phyloP scores from a whole-genome alignment of 345 rosid genomes.

The Pugionium dolabratum region DNA sequence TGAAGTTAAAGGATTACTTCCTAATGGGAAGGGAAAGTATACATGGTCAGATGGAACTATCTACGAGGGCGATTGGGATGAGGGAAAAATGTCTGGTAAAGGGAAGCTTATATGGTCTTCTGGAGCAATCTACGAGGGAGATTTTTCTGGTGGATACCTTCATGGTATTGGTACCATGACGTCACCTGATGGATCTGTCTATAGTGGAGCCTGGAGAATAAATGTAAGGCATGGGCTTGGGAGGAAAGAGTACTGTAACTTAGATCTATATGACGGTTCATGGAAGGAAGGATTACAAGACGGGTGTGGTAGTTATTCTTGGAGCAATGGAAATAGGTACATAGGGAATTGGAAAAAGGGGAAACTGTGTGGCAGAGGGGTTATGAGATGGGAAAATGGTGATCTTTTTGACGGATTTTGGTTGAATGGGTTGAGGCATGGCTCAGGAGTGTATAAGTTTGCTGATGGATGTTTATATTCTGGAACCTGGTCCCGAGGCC shows the following conservation, averaged over 20 bases:
- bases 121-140: constrained; percentile 81
- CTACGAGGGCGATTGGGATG: constrained; percentile 88
- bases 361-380: constrained; percentile 81
- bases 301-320: constrained; percentile 76
- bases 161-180: constrained; percentile 77
- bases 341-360: constrained; percentile 84
- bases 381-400: constrained; percentile 86
- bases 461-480: constrained; percentile 79
- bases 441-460: constrained; percentile 79
- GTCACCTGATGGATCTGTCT: constrained; percentile 59
- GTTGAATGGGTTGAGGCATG: constrained; percentile 75
- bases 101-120: constrained; percentile 72
- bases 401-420: constrained; percentile 82
- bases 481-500: constrained; percentile 76
- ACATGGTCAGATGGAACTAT: constrained; percentile 67
- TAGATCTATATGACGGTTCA: constrained; percentile 74
- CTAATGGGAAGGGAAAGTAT: constrained; percentile 80
- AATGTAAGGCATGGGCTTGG: constrained; percentile 82
- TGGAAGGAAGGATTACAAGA: constrained; percentile 94
- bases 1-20: constrained; percentile 58
- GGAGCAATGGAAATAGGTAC: constrained; percentile 78
- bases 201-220: constrained; percentile 85
- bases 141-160: constrained; percentile 82
- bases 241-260: constrained; percentile 65
- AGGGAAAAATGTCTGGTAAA: constrained; percentile 79